Evolutionary conservation across 2,329 filamentous ascomycete species (phyloP).

Genomic region (Hymenoscyphus scutula): DNA sequence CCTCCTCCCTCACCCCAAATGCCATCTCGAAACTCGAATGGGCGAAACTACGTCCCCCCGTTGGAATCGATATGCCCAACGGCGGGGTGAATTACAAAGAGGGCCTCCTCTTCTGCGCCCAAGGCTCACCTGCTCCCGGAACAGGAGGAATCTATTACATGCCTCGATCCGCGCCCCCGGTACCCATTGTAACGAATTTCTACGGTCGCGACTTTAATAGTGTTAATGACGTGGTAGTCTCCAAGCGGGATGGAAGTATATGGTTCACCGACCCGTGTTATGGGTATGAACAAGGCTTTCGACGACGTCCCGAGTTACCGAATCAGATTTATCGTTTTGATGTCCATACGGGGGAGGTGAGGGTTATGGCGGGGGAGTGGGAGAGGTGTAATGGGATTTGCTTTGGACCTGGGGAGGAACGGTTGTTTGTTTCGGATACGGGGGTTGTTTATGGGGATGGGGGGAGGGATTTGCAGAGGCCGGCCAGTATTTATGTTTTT

Average conservation of each 20-base stretch:
- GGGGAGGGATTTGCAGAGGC: constrained; percentile 29
- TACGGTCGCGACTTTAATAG: constrained; percentile 48
- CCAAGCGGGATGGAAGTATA: constrained; percentile 40
- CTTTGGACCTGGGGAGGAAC: constrained; percentile 38
- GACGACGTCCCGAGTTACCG: constrained; percentile 44
- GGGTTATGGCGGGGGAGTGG: constrained; percentile 49
- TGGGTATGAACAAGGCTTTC: constrained; percentile 46
- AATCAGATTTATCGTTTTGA: constrained; percentile 49
- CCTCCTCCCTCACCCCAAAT: constrained; percentile 5
- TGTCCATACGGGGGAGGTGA: constrained; percentile 39
- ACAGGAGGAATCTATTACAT: constrained; percentile 34
- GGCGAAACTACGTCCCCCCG: constrained; percentile 39
- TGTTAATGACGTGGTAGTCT: constrained; percentile 43
- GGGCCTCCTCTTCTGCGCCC: constrained; percentile 44
- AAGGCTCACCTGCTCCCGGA: constrained; percentile 34
- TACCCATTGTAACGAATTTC: constrained; percentile 42
- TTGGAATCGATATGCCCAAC: constrained; percentile 45
- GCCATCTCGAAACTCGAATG: constrained; percentile 31
- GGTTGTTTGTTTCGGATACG: constrained; percentile 45
- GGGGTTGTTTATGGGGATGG: constrained; percentile 36
- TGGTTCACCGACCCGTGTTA: constrained; percentile 51
- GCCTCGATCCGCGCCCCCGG: constrained; percentile 25
- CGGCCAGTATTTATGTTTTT: constrained; percentile 46
- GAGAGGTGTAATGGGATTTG: constrained; percentile 40
- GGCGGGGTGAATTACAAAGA: constrained; percentile 43